Percentiles rank a stretch among this genome's conserved stretches.
These are phyloP conservation scores for Opeltia flavorubescens DNA, from an alignment of 495 filamentous ascomycete species.

Conservation along the genomic window DNA sequence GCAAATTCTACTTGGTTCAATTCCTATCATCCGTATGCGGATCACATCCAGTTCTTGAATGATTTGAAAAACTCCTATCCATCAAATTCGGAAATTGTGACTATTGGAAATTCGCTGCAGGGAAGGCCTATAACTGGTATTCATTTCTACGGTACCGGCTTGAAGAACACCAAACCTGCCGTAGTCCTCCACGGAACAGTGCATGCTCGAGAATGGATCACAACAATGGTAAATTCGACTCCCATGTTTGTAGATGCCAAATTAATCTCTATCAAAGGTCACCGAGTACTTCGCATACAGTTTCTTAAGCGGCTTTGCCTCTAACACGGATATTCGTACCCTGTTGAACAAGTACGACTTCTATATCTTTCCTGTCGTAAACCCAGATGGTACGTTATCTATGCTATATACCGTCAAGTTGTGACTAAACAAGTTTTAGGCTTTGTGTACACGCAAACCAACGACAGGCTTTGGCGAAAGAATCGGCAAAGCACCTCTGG, in stretches of 20 bases:
- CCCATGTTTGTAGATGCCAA: neutral
- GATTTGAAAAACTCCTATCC: constrained; percentile 35
- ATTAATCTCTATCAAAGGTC: constrained; percentile 13
- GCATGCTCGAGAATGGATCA: constrained; percentile 53
- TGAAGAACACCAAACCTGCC: constrained; percentile 40
- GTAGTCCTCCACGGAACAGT: constrained; percentile 48
- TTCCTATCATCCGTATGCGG: constrained; percentile 31
- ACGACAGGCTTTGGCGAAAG: constrained; percentile 48
- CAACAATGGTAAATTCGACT: constrained; percentile 22
- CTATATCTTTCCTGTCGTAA: constrained; percentile 48
- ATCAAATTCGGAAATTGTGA: constrained; percentile 37
- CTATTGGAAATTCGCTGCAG: constrained; percentile 33
- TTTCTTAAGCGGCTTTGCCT: constrained; percentile 32
- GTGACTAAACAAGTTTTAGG: constrained; percentile 16
- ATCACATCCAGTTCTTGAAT: constrained; percentile 38
- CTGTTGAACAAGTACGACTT: constrained; percentile 48
- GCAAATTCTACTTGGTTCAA: constrained; percentile 37
- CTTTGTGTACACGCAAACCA: constrained; percentile 48
- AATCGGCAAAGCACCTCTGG: constrained; percentile 36
- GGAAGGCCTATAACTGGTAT: constrained; percentile 41
- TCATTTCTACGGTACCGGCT: constrained; percentile 40
- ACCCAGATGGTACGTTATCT: constrained; percentile 38
- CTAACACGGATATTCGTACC: constrained; percentile 24
- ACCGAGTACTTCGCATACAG: constrained; percentile 43
- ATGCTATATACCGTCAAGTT: neutral